phyloP scores from a whole-genome alignment of 345 rosid genomes.

The Dimocarpus longan region DNA sequence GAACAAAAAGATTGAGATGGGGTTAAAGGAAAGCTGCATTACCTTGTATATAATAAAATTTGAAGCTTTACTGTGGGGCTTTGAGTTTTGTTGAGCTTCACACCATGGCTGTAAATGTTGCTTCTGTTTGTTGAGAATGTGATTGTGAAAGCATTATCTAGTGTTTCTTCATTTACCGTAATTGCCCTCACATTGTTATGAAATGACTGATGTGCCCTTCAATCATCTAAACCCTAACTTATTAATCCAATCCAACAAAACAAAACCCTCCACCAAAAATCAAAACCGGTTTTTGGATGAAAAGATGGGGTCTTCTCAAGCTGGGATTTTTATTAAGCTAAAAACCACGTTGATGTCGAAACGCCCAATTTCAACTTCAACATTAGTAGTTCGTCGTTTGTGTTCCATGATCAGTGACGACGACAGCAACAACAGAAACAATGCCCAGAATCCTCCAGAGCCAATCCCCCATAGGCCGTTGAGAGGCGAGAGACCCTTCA shows the following conservation, averaged over 20 bases:
- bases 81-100: conserved; percentile 7
- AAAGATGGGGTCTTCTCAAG: conserved; percentile 14
- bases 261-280: neutral
- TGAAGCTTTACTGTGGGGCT: neutral
- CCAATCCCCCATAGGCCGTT: conserved; percentile 62
- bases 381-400: conserved; percentile 3
- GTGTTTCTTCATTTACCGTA: neutral
- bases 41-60: neutral
- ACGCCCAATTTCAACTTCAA: conserved; percentile 1
- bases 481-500: conserved; percentile 44
- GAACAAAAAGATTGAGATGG: neutral
- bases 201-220: conserved; percentile 17
- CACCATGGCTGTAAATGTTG: neutral
- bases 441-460: conserved; percentile 43
- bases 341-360: neutral
- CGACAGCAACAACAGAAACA: neutral
- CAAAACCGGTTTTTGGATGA: neutral
- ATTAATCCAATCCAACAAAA: neutral
- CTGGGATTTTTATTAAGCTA: conserved; percentile 12
- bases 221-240: neutral
- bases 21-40: conserved; percentile 2
- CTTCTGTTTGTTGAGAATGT: neutral
- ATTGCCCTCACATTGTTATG: neutral
- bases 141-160: conserved; percentile 12
- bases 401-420: neutral